Conservation (phyloP, 768 basidiomycete species). For the Kwoniella sp. region DNA sequence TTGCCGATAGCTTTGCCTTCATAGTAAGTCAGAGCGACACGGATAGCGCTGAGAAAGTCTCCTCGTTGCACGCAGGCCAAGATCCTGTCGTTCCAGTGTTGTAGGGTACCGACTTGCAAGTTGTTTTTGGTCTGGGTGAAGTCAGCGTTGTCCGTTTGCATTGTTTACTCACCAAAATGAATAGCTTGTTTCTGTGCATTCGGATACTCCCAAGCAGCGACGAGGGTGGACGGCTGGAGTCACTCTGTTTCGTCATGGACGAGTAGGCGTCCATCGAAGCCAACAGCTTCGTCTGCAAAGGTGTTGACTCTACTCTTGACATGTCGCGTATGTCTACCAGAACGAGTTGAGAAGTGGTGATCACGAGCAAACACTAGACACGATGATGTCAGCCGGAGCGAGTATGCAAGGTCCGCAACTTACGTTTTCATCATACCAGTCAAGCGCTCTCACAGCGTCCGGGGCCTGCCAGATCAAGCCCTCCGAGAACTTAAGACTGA, state of each 20-base stretch:
- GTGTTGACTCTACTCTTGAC: slow-evolving; percentile 57
- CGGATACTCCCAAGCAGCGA: slow-evolving; percentile 66
- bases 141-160: background rate
- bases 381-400: slow-evolving; percentile 4
- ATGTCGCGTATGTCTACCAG: slow-evolving; percentile 70
- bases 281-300: slow-evolving; percentile 36
- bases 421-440: slow-evolving; percentile 88
- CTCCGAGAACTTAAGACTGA: slow-evolving; percentile 60
- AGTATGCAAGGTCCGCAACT: slow-evolving; percentile 56
- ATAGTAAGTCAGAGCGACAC: slow-evolving; percentile 80
- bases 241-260: background rate
- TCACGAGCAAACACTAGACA: slow-evolving; percentile 69
- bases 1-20: slow-evolving; percentile 75
- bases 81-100: slow-evolving; percentile 94
- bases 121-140: slow-evolving; percentile 41
- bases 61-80: slow-evolving; percentile 78
- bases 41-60: slow-evolving; percentile 87
- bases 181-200: slow-evolving; percentile 86
- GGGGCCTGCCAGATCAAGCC: slow-evolving; percentile 66
- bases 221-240: background rate
- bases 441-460: slow-evolving; percentile 69
- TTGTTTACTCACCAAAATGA: slow-evolving; percentile 68
- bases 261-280: slow-evolving; percentile 25
- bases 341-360: slow-evolving; percentile 65
- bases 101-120: slow-evolving; percentile 76